A percentile compares a stretch with the other conserved stretches of the same genome.
Conservation (phyloP, 108 stramenopile species). For the Skeletonema marinoi region DNA sequence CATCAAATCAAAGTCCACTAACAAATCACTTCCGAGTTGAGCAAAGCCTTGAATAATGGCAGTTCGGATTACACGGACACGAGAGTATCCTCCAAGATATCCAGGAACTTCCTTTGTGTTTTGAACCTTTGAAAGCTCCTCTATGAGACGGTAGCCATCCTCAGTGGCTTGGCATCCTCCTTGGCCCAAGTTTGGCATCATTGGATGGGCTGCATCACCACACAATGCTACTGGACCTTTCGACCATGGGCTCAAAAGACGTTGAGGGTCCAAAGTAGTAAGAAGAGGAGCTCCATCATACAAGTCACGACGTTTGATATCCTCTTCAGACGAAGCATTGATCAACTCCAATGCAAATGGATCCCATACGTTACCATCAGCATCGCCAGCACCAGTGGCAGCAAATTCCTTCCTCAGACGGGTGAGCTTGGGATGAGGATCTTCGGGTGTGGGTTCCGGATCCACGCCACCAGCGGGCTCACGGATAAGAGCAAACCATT, state of each 20-base stretch:
- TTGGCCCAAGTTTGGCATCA: constrained; percentile 94
- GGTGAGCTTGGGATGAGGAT: constrained; percentile 85
- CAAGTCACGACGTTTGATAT: constrained; percentile 95
- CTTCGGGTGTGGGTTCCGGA: constrained; percentile 81
- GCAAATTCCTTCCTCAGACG: constrained; percentile 88
- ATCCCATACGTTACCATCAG: constrained; percentile 92
- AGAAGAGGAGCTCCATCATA: constrained; percentile 95
- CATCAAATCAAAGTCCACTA: constrained; percentile 94
- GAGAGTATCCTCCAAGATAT: constrained; percentile 71
- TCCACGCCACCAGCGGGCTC: constrained; percentile 90
- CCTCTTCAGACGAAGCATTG: constrained; percentile 89
- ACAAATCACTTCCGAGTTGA: constrained; percentile 87
- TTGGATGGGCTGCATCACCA: constrained; percentile 96
- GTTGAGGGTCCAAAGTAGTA: constrained; percentile 63
- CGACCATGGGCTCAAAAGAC: constrained; percentile 79
- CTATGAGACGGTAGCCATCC: constrained; percentile 92
- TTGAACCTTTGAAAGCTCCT: constrained; percentile 84
- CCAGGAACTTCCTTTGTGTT: constrained; percentile 73
- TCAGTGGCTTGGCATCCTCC: constrained; percentile 97
- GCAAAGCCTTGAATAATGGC: constrained; percentile 88
- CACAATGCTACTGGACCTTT: constrained; percentile 90
- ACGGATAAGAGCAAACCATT: constrained; percentile 96
- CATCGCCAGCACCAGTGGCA: constrained; percentile 63
- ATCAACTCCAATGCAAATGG: constrained; percentile 90
- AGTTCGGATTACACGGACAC: constrained; percentile 76